Base-by-base conservation (phyloP, 495 filamentous ascomycete species). In the Penicillium angulare region DNA sequence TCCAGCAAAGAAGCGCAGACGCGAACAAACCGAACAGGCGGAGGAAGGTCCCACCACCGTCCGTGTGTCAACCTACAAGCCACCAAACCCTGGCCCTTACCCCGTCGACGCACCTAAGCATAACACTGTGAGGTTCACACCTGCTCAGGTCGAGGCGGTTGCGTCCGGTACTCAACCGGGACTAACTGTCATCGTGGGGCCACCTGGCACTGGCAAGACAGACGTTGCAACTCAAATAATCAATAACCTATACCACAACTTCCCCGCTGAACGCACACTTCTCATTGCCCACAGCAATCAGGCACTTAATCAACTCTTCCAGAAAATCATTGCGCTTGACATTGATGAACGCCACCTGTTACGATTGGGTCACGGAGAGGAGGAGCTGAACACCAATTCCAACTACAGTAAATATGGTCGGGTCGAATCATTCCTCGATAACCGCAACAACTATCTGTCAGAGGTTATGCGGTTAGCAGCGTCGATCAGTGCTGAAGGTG, bases 181-280 rank as follows among this genome's bases (percentile, higher is more conserved):
- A 10, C 79, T 99, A 38, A 96, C 92, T 9, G 81, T 99, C 53
- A 88, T 99, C 51, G 90, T 97, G 48, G 93, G 93, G 0, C 93
- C 93, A 33, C 93, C 93, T 7, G 93, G 93, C 12, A 99, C 93
- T 3, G 93, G 93, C 49, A 99, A 99, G 73, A 99, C 93, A 22
- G 93, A 99, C 69, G 95, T 99, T 47, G 90, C 90, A 21, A 97
- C 92, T 3, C 93, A 99, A 66, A 95, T 97, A 55, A 97, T 99
- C 71, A 96, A 89, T 78, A 97, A 97, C 63, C 87, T 99, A 45
- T 99, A 97, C 66, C 95, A 97, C 73, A 93, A 96, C 71, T 97
- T 96, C 64, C 93, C 95, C 13, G 77, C 79, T 21, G 90, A 99
- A 65, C 85, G 91, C 35, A 99, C 92, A 0, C 73, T 99, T 20